Evolutionary conservation across 2,329 filamentous ascomycete genomes (phyloP).

Genomic region (Mycosphaerella arachidis): DNA sequence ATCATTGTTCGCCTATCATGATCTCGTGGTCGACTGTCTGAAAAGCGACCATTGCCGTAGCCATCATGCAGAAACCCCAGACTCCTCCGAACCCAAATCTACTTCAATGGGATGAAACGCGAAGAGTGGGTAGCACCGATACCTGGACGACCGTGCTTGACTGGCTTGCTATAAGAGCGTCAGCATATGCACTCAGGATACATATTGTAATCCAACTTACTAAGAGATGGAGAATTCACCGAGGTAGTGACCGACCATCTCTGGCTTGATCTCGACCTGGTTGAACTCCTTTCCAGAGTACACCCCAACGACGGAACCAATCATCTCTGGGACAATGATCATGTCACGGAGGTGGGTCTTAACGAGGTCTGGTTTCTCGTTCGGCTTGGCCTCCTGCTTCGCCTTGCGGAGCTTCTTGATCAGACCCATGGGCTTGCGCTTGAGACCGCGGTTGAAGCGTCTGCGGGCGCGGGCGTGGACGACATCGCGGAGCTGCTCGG

Average conservation of each 20-base stretch:
- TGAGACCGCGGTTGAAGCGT: conserved; percentile 99
- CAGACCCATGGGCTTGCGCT: conserved; percentile 99
- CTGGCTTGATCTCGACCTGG: conserved; percentile 99
- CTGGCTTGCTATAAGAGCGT: conserved; percentile 74
- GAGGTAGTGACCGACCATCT: conserved; percentile 99
- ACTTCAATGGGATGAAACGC: conserved; percentile 99
- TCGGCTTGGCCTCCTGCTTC: conserved; percentile 97
- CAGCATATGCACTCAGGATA: conserved; percentile 37
- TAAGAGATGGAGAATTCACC: conserved; percentile 99
- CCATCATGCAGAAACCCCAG: conserved; percentile 8
- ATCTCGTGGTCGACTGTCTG: neutral
- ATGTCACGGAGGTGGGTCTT: conserved; percentile 99
- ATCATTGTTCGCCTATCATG: neutral
- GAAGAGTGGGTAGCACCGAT: conserved; percentile 99
- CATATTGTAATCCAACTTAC: conserved; percentile 55
- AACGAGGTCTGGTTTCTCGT: conserved; percentile 99
- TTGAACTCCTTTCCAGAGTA: conserved; percentile 99
- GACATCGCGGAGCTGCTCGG: conserved; percentile 98
- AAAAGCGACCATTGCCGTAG: neutral
- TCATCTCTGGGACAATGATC: conserved; percentile 99
- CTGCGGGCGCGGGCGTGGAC: conserved; percentile 97
- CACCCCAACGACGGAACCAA: conserved; percentile 95
- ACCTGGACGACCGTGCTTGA: conserved; percentile 99
- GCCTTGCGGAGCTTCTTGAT: conserved; percentile 99
- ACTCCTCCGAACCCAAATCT: conserved; percentile 36